Percentiles rank a stretch among this genome's conserved stretches.
phyloP scores from a whole-genome alignment of 257 asterid genomes.

The Nemophila menziesii region DNA sequence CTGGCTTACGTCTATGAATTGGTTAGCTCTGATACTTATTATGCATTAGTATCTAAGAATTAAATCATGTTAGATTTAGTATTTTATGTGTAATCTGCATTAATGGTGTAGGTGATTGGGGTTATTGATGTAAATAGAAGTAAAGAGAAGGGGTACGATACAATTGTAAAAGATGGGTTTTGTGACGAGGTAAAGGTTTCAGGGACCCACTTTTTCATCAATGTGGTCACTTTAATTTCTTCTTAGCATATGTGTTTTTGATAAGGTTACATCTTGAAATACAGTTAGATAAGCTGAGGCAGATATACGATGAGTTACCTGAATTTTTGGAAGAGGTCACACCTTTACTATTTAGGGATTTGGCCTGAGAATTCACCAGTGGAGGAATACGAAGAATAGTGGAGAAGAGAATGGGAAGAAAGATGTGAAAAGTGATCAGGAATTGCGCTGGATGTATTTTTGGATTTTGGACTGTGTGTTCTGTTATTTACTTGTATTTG shows the following conservation, averaged over 20 bases:
- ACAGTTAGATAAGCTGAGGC: conserved; percentile 97
- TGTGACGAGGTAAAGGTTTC: conserved; percentile 64
- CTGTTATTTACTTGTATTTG: too few relatives aligned
- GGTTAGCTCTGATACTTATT: conserved; percentile 27
- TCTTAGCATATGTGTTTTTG: conserved; percentile 11
- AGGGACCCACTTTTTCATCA: conserved; percentile 4
- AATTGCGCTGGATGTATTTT: too few relatives aligned
- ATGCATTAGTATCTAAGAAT: too few relatives aligned
- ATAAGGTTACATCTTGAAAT: conserved; percentile 17
- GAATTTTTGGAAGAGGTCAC: conserved; percentile 90
- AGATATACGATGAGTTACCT: conserved; percentile 92
- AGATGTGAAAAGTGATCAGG: too few relatives aligned
- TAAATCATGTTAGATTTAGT: not conserved
- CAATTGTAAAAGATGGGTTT: conserved; percentile 78
- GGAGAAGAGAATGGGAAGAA: too few relatives aligned
- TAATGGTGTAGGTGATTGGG: conserved; percentile 57
- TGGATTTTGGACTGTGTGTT: too few relatives aligned
- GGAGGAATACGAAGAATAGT: too few relatives aligned
- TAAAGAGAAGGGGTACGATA: conserved; percentile 88
- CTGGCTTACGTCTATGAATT: conserved; percentile 77
- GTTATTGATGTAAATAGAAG: conserved; percentile 73
- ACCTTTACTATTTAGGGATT: conserved; percentile 15
- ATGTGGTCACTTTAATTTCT: conserved; percentile 11
- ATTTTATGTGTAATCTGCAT: conserved; percentile 3
- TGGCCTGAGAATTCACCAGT: too few relatives aligned